Percentiles rank a stretch among this genome's conserved stretches.
Evolutionary conservation across 768 basidiomycete genomes (phyloP).

Genomic region (Pleurotus platypus): DNA sequence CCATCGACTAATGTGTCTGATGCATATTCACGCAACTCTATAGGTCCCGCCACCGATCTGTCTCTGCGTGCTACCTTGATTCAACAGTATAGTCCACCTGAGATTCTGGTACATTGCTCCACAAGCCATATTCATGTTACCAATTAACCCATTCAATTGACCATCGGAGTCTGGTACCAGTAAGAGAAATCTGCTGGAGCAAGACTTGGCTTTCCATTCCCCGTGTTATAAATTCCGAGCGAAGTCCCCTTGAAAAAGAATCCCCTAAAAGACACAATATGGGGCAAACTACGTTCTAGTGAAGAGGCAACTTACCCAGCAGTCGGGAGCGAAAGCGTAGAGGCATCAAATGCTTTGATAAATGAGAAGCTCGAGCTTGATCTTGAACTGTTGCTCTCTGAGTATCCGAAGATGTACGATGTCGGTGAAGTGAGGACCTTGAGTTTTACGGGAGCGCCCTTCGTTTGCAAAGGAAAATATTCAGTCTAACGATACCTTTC

Average conservation of each 20-base stretch:
- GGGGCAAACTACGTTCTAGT: neutral
- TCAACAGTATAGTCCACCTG: constrained; percentile 76
- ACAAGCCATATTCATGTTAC: too few species aligned
- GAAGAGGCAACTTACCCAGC: constrained; percentile 24
- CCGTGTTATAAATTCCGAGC: constrained; percentile 35
- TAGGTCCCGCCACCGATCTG: constrained; percentile 72
- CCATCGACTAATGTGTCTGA: constrained; percentile 3
- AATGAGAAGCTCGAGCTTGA: constrained; percentile 21
- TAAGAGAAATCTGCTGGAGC: constrained; percentile 32
- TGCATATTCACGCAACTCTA: neutral
- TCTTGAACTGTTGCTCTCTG: constrained; percentile 23
- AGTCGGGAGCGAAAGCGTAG: constrained; percentile 27
- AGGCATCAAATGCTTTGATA: constrained; percentile 23
- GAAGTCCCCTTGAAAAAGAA: constrained; percentile 35
- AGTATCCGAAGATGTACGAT: constrained; percentile 28
- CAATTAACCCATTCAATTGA: too few species aligned
- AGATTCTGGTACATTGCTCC: constrained; percentile 78
- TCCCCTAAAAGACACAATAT: constrained; percentile 17
- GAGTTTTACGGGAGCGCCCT: constrained; percentile 23
- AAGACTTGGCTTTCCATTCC: constrained; percentile 32
- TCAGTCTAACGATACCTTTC: constrained; percentile 2
- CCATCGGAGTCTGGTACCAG: constrained; percentile 26
- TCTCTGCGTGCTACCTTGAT: constrained; percentile 59
- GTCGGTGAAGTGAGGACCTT: constrained; percentile 24
- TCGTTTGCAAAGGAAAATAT: constrained; percentile 17